These are phyloP conservation scores for Phytophthora sp. DNA, from an alignment of 352 stramenopile species.

Conservation along the genomic window DNA sequence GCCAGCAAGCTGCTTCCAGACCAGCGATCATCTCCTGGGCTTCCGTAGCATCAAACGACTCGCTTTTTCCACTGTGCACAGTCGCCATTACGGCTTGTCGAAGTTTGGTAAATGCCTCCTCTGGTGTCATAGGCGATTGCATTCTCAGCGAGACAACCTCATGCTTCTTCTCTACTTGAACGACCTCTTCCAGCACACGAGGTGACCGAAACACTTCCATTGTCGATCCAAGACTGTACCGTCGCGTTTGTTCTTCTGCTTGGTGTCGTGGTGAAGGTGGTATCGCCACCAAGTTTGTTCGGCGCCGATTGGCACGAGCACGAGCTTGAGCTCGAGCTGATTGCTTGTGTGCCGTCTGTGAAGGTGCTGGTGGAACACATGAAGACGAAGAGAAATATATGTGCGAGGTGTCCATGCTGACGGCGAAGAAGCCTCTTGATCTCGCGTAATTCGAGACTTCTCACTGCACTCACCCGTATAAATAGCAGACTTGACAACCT, in stretches of 20 bases:
- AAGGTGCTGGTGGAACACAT: slow-evolving; percentile 10
- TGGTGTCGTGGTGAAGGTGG: neutral
- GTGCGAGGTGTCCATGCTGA: slow-evolving; percentile 26
- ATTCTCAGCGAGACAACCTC: neutral
- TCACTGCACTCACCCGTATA: neutral
- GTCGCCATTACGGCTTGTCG: slow-evolving; percentile 10
- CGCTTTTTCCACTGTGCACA: neutral
- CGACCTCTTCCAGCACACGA: slow-evolving; percentile 38
- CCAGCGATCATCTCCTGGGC: slow-evolving; percentile 26
- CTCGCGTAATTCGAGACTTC: neutral
- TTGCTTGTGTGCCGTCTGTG: slow-evolving; percentile 32
- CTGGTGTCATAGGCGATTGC: slow-evolving; percentile 23
- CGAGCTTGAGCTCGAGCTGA: slow-evolving; percentile 29
- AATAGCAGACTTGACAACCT: slow-evolving; percentile 17
- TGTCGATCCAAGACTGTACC: neutral
- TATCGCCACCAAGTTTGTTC: slow-evolving; percentile 10
- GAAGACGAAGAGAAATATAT: slow-evolving; percentile 12
- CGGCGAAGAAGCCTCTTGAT: neutral
- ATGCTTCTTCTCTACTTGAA: slow-evolving; percentile 32
- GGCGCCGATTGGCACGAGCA: slow-evolving; percentile 15
- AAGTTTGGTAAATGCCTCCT: slow-evolving; percentile 39
- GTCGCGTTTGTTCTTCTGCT: neutral
- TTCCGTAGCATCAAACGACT: neutral
- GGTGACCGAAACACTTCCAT: slow-evolving; percentile 38
- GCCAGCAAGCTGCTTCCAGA: slow-evolving; percentile 51